Conservation (phyloP, 1,284 basidiomycete genomes). For the Ustilago curta region DNA sequence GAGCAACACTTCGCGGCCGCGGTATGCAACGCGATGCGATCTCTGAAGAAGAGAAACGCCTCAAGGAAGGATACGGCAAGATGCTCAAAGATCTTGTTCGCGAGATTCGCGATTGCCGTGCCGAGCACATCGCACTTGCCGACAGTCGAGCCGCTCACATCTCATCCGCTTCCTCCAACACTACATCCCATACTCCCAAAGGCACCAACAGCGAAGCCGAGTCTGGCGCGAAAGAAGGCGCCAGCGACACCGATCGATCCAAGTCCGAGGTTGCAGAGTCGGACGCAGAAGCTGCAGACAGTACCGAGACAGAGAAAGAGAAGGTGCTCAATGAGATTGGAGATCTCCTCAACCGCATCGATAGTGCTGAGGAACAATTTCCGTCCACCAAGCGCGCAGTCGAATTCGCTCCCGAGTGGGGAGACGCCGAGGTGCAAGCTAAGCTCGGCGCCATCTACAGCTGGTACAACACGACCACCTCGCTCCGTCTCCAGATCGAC, state of each 20-base stretch:
- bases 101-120: constrained; percentile 81
- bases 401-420: constrained; percentile 64
- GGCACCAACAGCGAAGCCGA: constrained; percentile 8
- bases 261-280: constrained; percentile 17
- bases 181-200: constrained; percentile 69
- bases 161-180: constrained; percentile 3
- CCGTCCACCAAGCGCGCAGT: constrained; percentile 59
- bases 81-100: constrained; percentile 84
- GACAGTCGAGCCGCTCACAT: constrained; percentile 10
- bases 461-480: constrained; percentile 65
- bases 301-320: constrained; percentile 27
- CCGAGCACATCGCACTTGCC: constrained; percentile 70
- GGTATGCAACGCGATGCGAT: constrained; percentile 73
- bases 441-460: constrained; percentile 65
- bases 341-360: constrained; percentile 57
- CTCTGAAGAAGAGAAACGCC: constrained; percentile 82
- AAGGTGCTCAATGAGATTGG: constrained; percentile 50
- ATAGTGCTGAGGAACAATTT: constrained; percentile 64
- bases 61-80: constrained; percentile 84
- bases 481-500: constrained; percentile 58
- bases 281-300: constrained; percentile 11
- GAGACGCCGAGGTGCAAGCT: constrained; percentile 46
- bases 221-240: constrained; percentile 6
- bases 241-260: constrained; percentile 11
- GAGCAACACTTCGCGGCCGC: constrained; percentile 82